Evolutionary conservation across 2,329 filamentous ascomycete genomes (phyloP), one percentile per base, ranked within the genome.

Genomic region (Nigrograna mackinnonii): DNA sequence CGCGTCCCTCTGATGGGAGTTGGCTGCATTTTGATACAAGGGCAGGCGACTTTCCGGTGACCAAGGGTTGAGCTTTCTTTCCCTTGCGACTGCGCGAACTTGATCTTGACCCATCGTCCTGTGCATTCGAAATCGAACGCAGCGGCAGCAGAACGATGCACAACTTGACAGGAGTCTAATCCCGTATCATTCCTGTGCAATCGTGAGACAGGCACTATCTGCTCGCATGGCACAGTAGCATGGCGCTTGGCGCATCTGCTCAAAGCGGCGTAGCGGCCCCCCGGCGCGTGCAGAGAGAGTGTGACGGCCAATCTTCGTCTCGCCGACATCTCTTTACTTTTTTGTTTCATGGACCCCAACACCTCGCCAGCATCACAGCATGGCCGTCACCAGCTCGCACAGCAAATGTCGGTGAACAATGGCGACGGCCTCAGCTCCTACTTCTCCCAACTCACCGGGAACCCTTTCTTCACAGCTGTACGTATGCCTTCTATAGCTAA

Each of bases 381-480:
- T 54, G 56, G 44, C 44, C 50, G 54, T 44, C 57, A 60, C 41
- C 55, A 65, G 60, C 60, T 70, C 41, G 53, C 72, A 41, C 69
- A 67, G 50, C 65, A 71, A 32, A 41, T 55, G 36, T 24, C 57
- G 60, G 37, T 53, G 39, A 61, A 62, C 35, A 44, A 16, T 16
- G 54, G 58, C 26, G 55, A 56, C 41, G 68, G 57, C 35, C 56
- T 70, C 44, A 66, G 60, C 37, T 70, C 71, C 5, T 47, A 76
- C 16, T 68, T 74, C 37, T 60, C 66, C 16, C 74, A 78, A 33
- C 62, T 79, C 33, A 68, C 71, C 19, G 67, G 64, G 21, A 79
- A 79, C 52, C 77, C 77, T 7, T 77, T 79, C 62, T 79, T 79
- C 57, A 78, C 76, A 38, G 77, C 76, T 38, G 77, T 75, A 71